A percentile compares a stretch with the other conserved stretches of the same genome.
These are phyloP conservation scores for Cymodocea nodosa DNA, from an alignment of 116 monocot genomes.

Conservation along the genomic window DNA sequence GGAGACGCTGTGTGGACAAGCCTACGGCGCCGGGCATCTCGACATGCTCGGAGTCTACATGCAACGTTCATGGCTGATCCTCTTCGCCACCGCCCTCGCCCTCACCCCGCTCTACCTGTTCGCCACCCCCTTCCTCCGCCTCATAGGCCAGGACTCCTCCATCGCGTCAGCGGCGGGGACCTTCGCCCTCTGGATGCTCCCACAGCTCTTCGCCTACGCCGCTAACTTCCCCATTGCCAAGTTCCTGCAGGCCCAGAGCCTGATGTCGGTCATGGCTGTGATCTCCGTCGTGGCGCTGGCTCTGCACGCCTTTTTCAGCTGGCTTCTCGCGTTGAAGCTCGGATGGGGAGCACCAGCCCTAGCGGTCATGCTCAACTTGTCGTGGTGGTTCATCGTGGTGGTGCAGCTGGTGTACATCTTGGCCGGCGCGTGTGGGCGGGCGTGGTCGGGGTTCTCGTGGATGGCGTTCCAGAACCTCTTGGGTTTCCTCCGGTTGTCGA, in stretches of 20 bases:
- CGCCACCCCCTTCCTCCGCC: conserved; percentile 20
- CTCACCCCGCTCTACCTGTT: not conserved
- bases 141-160: conserved; percentile 30
- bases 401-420: conserved; percentile 37
- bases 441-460: conserved; percentile 64
- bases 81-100: conserved; percentile 13
- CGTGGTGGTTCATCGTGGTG: conserved; percentile 46
- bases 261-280: conserved; percentile 40
- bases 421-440: conserved; percentile 37
- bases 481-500: conserved; percentile 56
- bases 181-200: conserved; percentile 58
- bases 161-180: conserved; percentile 35
- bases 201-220: conserved; percentile 54
- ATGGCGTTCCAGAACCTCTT: conserved; percentile 41
- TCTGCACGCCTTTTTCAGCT: conserved; percentile 42
- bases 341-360: conserved; percentile 38
- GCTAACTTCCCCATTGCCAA: conserved; percentile 59
- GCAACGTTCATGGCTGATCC: too few relatives aligned
- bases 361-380: conserved; percentile 31
- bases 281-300: conserved; percentile 23
- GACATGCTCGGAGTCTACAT: conserved; percentile 39
- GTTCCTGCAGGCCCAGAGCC: conserved; percentile 68
- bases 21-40: conserved; percentile 44
- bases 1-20: conserved; percentile 78
- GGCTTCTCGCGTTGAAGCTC: conserved; percentile 32